phyloP scores from a whole-genome alignment of 1,284 basidiomycete genomes.

The Ceratobasidium sp. region DNA sequence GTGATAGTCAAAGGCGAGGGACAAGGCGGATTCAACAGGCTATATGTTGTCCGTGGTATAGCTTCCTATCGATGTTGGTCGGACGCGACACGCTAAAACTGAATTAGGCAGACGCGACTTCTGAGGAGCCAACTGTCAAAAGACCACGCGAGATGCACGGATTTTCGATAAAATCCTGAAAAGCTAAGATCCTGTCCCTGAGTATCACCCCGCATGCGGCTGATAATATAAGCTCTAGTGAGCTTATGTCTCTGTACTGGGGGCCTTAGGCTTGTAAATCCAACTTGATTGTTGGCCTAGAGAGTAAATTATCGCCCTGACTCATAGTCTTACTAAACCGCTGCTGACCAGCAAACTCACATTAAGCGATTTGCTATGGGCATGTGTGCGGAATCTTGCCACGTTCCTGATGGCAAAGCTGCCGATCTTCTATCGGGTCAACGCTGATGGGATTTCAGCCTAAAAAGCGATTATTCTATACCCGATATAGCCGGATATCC shows the following conservation, averaged over 20 bases:
- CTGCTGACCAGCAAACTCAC: too few relatives aligned
- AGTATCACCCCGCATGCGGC: not conserved
- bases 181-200: slow-evolving; percentile 4
- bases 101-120: not conserved
- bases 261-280: too few relatives aligned
- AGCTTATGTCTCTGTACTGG: too few relatives aligned
- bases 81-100: slow-evolving; percentile 4
- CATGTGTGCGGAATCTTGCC: not conserved
- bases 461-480: not conserved
- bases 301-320: too few relatives aligned
- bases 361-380: too few relatives aligned
- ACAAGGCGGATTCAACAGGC: not conserved
- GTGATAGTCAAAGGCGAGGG: not conserved
- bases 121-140: not conserved
- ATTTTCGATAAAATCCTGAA: not conserved
- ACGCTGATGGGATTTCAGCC: not conserved
- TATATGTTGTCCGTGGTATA: not conserved
- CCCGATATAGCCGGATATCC: not conserved
- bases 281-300: too few relatives aligned
- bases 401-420: not conserved
- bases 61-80: not conserved
- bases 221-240: too few relatives aligned
- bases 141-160: not conserved
- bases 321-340: too few relatives aligned
- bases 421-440: not conserved